Conservation (phyloP, 306 rosid genomes). For the Oemleria cerasiformis region DNA sequence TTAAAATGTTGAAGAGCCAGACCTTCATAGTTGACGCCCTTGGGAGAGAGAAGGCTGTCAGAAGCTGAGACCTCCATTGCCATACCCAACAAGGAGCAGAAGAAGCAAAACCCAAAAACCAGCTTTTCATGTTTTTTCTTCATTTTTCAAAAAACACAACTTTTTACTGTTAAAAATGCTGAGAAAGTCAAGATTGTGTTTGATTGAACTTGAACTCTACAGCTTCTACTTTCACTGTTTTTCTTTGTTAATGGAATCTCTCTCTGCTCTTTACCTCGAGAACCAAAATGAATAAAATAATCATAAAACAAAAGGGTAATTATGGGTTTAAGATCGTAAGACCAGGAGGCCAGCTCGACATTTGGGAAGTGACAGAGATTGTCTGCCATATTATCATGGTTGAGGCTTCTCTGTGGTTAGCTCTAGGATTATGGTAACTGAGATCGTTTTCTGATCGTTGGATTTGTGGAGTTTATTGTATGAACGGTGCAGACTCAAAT, state of each 20-base stretch:
- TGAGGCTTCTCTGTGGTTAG: conserved; percentile 15
- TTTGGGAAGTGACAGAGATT: conserved; percentile 57
- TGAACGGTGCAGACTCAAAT: neutral
- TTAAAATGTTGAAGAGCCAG: conserved; percentile 18
- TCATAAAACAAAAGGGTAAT: neutral
- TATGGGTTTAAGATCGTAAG: conserved; percentile 21
- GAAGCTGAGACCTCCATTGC: conserved; percentile 33
- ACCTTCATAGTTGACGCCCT: conserved; percentile 98
- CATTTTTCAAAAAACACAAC: conserved; percentile 26
- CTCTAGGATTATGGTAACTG: neutral
- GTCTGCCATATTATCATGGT: conserved; percentile 31
- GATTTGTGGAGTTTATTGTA: neutral
- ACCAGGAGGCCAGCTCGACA: conserved; percentile 66
- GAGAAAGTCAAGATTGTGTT: neutral
- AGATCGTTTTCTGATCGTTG: neutral
- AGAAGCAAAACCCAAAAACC: conserved; percentile 33
- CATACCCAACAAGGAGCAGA: conserved; percentile 27
- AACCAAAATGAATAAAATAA: neutral
- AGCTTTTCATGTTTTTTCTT: conserved; percentile 37
- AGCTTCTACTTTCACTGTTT: neutral
- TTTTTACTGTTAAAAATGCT: conserved; percentile 24
- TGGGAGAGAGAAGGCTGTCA: conserved; percentile 80
- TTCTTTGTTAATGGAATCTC: conserved; percentile 19
- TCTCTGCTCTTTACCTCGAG: conserved; percentile 29
- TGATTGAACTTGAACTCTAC: conserved; percentile 12